phyloP scores from a whole-genome alignment of 495 filamentous ascomycete genomes.

The Aspergillus conjunctus region DNA sequence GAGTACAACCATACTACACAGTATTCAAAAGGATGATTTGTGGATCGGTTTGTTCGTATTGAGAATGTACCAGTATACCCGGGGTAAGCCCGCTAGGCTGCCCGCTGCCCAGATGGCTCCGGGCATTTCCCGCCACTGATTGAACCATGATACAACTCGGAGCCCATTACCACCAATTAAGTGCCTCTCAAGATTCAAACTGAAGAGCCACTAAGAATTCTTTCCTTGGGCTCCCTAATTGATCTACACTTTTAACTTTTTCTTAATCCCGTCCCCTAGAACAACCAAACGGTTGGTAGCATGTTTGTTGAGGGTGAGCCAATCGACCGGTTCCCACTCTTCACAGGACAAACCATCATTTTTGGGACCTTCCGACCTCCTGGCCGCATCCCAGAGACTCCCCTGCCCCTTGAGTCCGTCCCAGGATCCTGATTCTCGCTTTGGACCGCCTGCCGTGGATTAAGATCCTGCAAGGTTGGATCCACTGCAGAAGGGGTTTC shows the following conservation, averaged over 20 bases:
- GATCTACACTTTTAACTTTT: slow-evolving; percentile 26
- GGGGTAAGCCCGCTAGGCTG: no score
- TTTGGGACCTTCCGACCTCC: no score
- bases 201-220: slow-evolving; percentile 9
- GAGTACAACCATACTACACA: no score
- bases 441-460: not conserved
- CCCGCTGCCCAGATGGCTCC: no score
- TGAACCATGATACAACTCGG: not conserved
- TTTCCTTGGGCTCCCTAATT: slow-evolving; percentile 5
- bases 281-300: slow-evolving; percentile 22
- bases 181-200: not conserved
- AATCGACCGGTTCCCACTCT: no score
- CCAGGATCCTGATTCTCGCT: not conserved
- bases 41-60: no score
- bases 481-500: not conserved
- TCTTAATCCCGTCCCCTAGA: slow-evolving; percentile 28
- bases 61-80: no score
- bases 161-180: slow-evolving; percentile 9
- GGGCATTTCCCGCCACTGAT: not conserved
- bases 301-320: slow-evolving; percentile 5
- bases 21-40: no score
- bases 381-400: not conserved
- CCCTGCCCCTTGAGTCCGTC: not conserved
- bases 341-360: not conserved
- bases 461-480: slow-evolving; percentile 18